Percentiles rank a stretch among this genome's conserved stretches.
Evolutionary conservation across 2,329 filamentous ascomycete species (phyloP).

Genomic region (Tolypocladium amazonense): DNA sequence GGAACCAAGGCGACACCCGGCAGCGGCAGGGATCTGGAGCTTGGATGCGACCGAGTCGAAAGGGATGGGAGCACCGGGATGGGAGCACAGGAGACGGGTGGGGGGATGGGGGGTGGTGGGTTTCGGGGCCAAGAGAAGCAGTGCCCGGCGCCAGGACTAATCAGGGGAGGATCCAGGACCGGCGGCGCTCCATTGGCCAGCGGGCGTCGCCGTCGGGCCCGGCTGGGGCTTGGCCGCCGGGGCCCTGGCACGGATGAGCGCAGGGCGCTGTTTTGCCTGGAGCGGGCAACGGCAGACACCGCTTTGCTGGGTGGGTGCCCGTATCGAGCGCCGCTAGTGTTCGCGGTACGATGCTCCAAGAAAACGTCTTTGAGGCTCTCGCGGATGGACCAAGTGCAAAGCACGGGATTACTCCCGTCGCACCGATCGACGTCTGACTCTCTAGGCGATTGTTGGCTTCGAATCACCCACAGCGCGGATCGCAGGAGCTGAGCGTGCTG

Average conservation of each 20-base stretch:
- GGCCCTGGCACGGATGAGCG: not conserved
- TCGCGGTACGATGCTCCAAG: not conserved
- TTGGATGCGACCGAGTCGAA: not conserved
- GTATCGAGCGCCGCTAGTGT: not conserved
- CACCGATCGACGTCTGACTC: not conserved
- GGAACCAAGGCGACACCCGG: no score
- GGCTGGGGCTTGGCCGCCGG: not conserved
- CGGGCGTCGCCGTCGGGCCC: not conserved
- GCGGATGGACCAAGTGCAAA: no score
- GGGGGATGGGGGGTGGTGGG: not conserved
- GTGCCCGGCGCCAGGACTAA: not conserved
- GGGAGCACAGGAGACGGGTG: no score
- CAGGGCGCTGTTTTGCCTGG: not conserved
- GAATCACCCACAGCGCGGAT: not conserved
- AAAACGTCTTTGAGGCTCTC: not conserved
- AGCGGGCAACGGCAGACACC: no score
- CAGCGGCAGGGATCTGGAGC: no score
- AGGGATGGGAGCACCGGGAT: no score
- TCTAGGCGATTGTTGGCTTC: no score
- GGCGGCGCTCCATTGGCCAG: not conserved
- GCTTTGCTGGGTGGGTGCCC: not conserved
- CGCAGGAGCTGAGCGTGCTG: not conserved
- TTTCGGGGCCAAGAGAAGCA: not conserved
- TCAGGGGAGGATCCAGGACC: not conserved
- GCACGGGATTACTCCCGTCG: no score